Base-by-base conservation (phyloP, 176 grass and related monocot genomes). In the Microstegium vimineum region DNA sequence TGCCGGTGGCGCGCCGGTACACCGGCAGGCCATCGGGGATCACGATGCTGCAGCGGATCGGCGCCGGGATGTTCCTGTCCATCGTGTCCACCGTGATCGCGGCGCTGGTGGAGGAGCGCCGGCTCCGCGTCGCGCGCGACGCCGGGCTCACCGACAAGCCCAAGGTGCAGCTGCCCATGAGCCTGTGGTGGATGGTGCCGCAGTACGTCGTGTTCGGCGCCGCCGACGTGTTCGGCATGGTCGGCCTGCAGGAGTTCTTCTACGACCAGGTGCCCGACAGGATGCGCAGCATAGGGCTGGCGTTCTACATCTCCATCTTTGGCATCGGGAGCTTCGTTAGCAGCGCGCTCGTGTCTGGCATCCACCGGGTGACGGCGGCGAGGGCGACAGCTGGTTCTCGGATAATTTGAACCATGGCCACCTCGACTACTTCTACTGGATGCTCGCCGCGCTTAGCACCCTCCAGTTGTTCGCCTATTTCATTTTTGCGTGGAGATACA, bases 111-210 rank as follows among this genome's bases (percentile, higher is more conserved):
- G 68, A 71, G 23, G 6, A 5, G n/a, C 22, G 38, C 22, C 68
- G 68, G 2, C 68, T 71, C 68, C 23, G 13, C 1, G 38, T 71
- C 11, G 68, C 68, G 2, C 41, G 38, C 0, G 68, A 43, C 23
- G 40, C 37, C 10, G 66, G 34, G 3, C 20, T 69, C 20, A 10
- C 20, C 7, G 66, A 69, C 66, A 40, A 0, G 68, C 68, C 68
- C 54, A 11, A 27, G 28, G 40, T 4, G 79, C 59, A 8, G 13
- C 69, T 94, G 51, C 94, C 91, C 6, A 94, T 94, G 94, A 92
- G 83, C 42, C 68, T 97, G n/a, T 94, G 89, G 94, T 97, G 91
- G 94, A n/a, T 97, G 82, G 83, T 92, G 71, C 94, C 90, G 5
- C 94, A 94, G 62, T 94, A 90, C 71, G 33, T 66, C 2, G 38